Evolutionary conservation across 1,284 basidiomycete species (phyloP), one percentile per base, ranked within the genome.

Genomic region (Microbotryomycetes sp.): DNA sequence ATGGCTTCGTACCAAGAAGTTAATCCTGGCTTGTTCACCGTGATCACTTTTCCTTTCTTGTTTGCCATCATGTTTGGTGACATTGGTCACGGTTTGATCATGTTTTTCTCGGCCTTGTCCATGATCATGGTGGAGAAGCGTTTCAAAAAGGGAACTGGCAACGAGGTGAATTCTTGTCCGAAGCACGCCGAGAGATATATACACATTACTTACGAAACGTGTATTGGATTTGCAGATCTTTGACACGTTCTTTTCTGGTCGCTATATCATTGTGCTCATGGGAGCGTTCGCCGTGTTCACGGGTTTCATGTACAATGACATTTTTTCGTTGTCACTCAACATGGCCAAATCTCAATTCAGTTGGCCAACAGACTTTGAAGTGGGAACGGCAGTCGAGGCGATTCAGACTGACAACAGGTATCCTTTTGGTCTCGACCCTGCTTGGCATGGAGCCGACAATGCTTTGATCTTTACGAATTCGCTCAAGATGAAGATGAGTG

Each of bases 401-500:
- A 72, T 79, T 6, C 71, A 80, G 25, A 89, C 82, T 61, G 86
- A 87, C 3, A 79, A 82, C 69, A 81, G 84, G 36, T 98, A 99
- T 79, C 84, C 88, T 2, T 92, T 99, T 71, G 96, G 96, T 70
- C 77, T 99, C 69, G 96, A 98, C 76, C 92, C 94, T 50, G 86
- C 80, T 59, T 99, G 96, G 96, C 92, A 97, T 75, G 92, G 87
- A 36, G 82, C 93, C 9, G 89, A 92, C 70, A 99, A 98, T 75
- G 81, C 81, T 1, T 82, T 99, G 62, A 86, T 97, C 59, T 98
- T 98, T 77, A 89, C 88, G 66, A 98, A 98, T 78, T 97, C 93
- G 59, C 93, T 96, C 82, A 99, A 98, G 86, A 99, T 99, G 96
- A 98, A 99, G 81, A 93, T 98, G 92, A 91, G 92, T 19, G 88